phyloP scores from a whole-genome alignment of 164 flowering plant genomes.

The Annona cherimola region DNA sequence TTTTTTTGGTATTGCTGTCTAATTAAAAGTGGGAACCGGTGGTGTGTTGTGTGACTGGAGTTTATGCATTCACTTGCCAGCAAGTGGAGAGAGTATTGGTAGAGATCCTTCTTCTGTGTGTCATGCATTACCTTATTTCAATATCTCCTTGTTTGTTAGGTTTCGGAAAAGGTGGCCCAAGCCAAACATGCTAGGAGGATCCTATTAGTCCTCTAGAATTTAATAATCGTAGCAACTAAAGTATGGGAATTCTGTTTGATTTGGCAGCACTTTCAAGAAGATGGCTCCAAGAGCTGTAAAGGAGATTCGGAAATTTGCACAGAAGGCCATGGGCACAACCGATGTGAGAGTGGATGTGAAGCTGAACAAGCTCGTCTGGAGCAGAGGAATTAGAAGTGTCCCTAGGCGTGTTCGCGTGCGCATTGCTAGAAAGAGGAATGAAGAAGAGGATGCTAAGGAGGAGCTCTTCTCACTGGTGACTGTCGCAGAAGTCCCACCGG shows the following conservation, averaged over 20 bases:
- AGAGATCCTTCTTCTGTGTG: too few relatives aligned
- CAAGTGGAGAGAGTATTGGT: too few relatives aligned
- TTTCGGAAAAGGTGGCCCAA: too few relatives aligned
- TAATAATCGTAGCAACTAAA: not conserved
- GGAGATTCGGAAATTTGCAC: slow-evolving; percentile 19
- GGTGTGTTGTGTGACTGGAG: too few relatives aligned
- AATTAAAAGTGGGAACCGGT: too few relatives aligned
- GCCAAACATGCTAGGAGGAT: too few relatives aligned
- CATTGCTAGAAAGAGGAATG: slow-evolving; percentile 22
- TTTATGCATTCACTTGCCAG: too few relatives aligned
- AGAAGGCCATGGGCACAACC: slow-evolving; percentile 19
- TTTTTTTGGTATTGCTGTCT: too few relatives aligned
- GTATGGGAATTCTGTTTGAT: not conserved
- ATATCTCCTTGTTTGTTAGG: too few relatives aligned
- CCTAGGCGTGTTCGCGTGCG: slow-evolving; percentile 17
- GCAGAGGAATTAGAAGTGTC: slow-evolving; percentile 17
- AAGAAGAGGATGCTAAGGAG: slow-evolving; percentile 22
- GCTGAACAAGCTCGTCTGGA: slow-evolving; percentile 20
- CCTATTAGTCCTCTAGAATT: too few relatives aligned
- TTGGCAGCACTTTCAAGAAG: slow-evolving; percentile 19
- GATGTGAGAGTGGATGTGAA: slow-evolving; percentile 21
- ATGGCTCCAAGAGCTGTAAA: slow-evolving; percentile 21
- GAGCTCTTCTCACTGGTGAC: slow-evolving; percentile 19
- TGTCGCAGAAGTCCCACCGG: slow-evolving; percentile 16
- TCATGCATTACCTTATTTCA: too few relatives aligned